Conservation (phyloP, 306 rosid species). For the Vigna radiata region DNA sequence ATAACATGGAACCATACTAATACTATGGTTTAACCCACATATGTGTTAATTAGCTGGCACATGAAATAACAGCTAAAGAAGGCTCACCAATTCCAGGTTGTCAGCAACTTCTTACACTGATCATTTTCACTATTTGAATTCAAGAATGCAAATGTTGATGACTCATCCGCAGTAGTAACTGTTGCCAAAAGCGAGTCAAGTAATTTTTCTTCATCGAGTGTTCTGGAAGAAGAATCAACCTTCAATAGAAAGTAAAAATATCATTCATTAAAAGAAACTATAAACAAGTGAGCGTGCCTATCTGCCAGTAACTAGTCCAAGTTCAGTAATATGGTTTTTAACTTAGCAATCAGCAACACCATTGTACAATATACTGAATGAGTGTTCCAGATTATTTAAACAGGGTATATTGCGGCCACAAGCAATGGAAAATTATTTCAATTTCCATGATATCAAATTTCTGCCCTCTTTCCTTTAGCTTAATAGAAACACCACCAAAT, state of each 20-base stretch:
- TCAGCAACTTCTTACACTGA: slow-evolving; percentile 62
- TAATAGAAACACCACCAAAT: background rate
- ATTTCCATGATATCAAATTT: background rate
- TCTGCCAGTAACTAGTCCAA: background rate
- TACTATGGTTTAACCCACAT: background rate
- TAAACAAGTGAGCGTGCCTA: background rate
- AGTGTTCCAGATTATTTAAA: background rate
- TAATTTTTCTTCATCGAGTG: slow-evolving; percentile 59
- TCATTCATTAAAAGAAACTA: slow-evolving; percentile 18
- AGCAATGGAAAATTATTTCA: background rate
- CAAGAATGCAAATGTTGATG: slow-evolving; percentile 61
- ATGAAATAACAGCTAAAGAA: background rate
- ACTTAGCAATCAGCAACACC: background rate
- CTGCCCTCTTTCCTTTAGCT: slow-evolving; percentile 8
- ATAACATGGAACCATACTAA: background rate
- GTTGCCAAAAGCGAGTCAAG: slow-evolving; percentile 70
- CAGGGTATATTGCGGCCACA: background rate
- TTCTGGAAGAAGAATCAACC: slow-evolving; percentile 61
- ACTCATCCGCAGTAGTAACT: slow-evolving; percentile 51
- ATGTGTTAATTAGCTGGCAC: slow-evolving; percentile 5
- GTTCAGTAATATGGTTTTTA: slow-evolving; percentile 28
- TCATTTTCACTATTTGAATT: slow-evolving; percentile 63
- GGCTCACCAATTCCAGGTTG: slow-evolving; percentile 78
- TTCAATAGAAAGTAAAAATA: slow-evolving; percentile 38
- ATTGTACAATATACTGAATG: background rate